Conservation (phyloP, 176 grass and related monocot genomes). For the Lolium rigidum region DNA sequence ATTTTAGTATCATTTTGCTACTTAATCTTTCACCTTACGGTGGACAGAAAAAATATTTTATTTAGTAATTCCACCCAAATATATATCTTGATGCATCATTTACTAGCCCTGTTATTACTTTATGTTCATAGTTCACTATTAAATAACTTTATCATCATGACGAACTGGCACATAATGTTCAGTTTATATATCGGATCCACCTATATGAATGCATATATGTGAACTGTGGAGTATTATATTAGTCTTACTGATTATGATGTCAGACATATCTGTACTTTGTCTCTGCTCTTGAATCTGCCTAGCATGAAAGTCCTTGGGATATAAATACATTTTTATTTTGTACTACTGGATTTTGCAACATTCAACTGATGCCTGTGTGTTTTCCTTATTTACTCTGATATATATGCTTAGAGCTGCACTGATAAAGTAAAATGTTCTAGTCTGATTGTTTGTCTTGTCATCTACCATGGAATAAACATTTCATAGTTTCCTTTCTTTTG, state of each 20-base stretch:
- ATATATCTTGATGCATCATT: background rate
- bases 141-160: background rate
- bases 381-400: conserved; percentile 8
- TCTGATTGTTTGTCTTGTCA: conserved; percentile 20
- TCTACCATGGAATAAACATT: conserved; percentile 28
- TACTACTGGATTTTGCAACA: conserved; percentile 17
- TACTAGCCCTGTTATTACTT: background rate
- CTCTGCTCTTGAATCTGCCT: background rate
- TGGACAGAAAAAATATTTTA: background rate
- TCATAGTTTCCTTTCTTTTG: conserved; percentile 44
- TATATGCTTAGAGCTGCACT: conserved; percentile 26
- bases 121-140: conserved; percentile 8
- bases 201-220: conserved; percentile 2
- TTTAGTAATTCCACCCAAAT: background rate
- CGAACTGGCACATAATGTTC: background rate
- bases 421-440: conserved; percentile 16
- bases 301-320: background rate
- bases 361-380: background rate
- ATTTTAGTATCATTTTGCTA: background rate
- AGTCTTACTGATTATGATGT: conserved; percentile 11
- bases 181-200: too few species aligned
- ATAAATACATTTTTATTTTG: background rate
- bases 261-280: background rate
- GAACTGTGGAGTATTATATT: background rate
- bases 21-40: background rate